Evolutionary conservation across 2,329 filamentous ascomycete genomes (phyloP).

Genomic region (Stagonosporopsis vannaccii): DNA sequence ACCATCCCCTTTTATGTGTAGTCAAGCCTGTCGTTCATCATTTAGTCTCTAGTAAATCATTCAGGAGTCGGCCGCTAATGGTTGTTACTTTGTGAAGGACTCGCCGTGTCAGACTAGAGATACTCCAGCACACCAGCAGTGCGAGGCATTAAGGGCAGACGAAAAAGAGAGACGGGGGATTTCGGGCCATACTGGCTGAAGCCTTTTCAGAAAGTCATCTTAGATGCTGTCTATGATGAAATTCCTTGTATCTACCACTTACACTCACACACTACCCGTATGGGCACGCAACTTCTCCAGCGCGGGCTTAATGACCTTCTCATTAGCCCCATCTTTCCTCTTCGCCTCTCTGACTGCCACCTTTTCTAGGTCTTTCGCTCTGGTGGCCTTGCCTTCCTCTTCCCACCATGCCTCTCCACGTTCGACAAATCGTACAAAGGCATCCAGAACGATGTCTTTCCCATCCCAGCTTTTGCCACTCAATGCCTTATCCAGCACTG

Average conservation of each 20-base stretch:
- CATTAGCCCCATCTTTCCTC: slow-evolving; percentile 84
- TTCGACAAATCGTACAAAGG: slow-evolving; percentile 79
- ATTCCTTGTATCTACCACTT: background rate
- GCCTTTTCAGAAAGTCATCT: no score
- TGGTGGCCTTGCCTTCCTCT: slow-evolving; percentile 63
- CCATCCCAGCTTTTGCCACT: slow-evolving; percentile 90
- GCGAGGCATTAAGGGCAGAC: no score
- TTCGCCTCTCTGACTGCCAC: slow-evolving; percentile 84
- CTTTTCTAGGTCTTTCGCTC: slow-evolving; percentile 71
- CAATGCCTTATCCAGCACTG: slow-evolving; percentile 79
- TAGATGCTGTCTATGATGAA: no score
- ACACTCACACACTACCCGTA: background rate
- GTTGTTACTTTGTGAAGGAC: no score
- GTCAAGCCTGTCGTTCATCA: no score
- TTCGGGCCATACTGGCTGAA: no score
- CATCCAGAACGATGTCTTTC: slow-evolving; percentile 83
- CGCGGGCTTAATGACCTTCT: slow-evolving; percentile 30
- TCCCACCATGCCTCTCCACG: slow-evolving; percentile 66
- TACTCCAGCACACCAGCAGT: no score
- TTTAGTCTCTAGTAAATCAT: no score
- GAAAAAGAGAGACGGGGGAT: no score
- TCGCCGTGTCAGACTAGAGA: no score
- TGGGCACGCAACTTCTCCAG: slow-evolving; percentile 26
- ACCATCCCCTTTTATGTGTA: no score
- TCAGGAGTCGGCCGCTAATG: no score